Evolutionary conservation across 495 filamentous ascomycete species (phyloP).

Genomic region (Penicillium chermesinum): DNA sequence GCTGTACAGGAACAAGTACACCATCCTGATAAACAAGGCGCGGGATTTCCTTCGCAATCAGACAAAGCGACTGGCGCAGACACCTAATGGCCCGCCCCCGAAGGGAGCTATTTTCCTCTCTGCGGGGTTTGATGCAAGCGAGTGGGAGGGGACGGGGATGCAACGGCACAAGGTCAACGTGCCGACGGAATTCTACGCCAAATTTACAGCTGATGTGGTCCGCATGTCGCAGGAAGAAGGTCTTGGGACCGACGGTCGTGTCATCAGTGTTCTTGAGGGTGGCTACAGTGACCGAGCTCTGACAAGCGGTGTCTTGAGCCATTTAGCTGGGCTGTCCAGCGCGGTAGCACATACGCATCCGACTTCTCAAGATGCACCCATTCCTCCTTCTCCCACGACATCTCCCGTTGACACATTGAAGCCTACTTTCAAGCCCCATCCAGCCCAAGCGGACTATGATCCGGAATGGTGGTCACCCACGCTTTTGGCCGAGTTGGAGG

Average conservation of each 20-base stretch:
- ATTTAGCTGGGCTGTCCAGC: slow-evolving; percentile 70
- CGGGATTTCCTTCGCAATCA: slow-evolving; percentile 66
- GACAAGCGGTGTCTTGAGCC: slow-evolving; percentile 80
- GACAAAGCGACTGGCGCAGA: slow-evolving; percentile 53
- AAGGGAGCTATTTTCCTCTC: slow-evolving; percentile 89
- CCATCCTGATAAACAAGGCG: slow-evolving; percentile 70
- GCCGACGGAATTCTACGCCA: slow-evolving; percentile 92
- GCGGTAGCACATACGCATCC: slow-evolving; percentile 4
- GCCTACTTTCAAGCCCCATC: neutral
- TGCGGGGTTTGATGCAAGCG: slow-evolving; percentile 93
- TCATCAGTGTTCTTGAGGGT: slow-evolving; percentile 91
- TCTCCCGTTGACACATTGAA: slow-evolving; percentile 1
- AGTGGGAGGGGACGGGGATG: slow-evolving; percentile 89
- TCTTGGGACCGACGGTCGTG: slow-evolving; percentile 69
- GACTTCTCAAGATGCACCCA: slow-evolving; percentile 6
- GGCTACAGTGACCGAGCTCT: slow-evolving; percentile 92
- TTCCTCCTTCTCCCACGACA: slow-evolving; percentile 15
- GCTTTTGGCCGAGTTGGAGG: slow-evolving; percentile 62
- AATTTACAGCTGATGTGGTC: slow-evolving; percentile 79
- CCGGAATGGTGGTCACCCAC: slow-evolving; percentile 71
- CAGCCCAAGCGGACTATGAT: slow-evolving; percentile 44
- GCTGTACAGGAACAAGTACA: slow-evolving; percentile 73
- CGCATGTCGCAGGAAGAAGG: slow-evolving; percentile 75
- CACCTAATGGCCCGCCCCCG: slow-evolving; percentile 50
- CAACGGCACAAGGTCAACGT: slow-evolving; percentile 92